Conservation (phyloP, 2,329 filamentous ascomycete genomes). For the Venturia carpophila region DNA sequence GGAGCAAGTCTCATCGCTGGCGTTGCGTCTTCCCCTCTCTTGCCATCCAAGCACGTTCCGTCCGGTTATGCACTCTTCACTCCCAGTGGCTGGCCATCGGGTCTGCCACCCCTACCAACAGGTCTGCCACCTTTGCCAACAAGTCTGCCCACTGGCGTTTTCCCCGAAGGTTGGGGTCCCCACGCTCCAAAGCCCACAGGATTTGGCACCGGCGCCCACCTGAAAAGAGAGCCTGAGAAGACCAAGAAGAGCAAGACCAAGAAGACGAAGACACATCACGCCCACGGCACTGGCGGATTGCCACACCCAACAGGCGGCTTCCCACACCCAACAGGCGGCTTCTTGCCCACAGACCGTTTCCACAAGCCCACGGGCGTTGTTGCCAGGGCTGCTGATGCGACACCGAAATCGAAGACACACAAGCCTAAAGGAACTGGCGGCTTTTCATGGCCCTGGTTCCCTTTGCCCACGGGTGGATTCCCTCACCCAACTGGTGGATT, state of each 20-base stretch:
- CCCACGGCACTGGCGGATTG: neutral
- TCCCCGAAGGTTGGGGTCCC: neutral
- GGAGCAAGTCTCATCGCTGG: slow-evolving; percentile 6
- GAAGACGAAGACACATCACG: neutral
- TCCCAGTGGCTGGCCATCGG: neutral
- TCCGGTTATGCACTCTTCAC: neutral
- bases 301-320: neutral
- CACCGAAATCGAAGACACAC: neutral
- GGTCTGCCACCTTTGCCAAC: neutral
- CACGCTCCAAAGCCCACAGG: neutral
- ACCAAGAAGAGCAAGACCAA: neutral
- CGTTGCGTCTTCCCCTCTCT: neutral
- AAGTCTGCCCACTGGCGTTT: neutral
- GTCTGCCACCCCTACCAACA: neutral
- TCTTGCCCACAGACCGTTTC: neutral
- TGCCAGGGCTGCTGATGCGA: neutral
- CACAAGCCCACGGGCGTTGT: neutral
- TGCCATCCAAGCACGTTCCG: neutral
- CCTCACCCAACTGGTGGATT: neutral
- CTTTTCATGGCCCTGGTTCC: neutral
- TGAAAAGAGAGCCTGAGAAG: neutral
- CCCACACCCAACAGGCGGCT: neutral
- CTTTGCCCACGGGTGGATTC: neutral
- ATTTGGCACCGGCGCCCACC: neutral
- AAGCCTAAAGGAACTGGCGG: neutral